Conservation (phyloP, 2,329 filamentous ascomycete species). For the Xylaria sp. region DNA sequence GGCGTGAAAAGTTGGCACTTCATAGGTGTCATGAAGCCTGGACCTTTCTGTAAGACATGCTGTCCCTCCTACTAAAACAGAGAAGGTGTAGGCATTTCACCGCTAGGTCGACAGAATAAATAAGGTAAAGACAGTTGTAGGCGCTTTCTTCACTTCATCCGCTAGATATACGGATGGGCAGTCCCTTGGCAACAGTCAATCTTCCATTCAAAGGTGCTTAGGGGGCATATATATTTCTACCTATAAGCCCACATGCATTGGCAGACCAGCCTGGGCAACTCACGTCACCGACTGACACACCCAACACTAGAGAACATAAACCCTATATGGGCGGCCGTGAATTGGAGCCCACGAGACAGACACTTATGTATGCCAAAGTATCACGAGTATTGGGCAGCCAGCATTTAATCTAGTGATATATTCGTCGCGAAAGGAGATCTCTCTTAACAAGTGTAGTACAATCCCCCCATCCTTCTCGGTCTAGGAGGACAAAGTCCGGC, state of each 20-base stretch:
- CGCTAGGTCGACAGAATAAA: neutral
- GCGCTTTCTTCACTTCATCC: neutral
- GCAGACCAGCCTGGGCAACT: neutral
- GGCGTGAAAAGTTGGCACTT: neutral
- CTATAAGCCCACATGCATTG: neutral
- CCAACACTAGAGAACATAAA: neutral
- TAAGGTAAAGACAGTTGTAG: neutral
- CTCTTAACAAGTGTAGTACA: neutral
- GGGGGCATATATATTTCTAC: neutral
- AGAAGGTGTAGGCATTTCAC: no score
- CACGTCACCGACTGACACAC: neutral
- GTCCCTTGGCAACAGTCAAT: neutral
- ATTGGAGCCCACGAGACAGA: neutral
- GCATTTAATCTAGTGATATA: neutral
- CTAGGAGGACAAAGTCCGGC: no score
- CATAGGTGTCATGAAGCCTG: slow-evolving; percentile 11
- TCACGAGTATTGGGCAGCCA: neutral
- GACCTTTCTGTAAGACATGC: neutral
- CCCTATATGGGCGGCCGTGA: neutral
- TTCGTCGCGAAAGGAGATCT: neutral
- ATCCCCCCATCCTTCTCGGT: neutral
- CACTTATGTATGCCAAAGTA: neutral
- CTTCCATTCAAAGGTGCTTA: neutral
- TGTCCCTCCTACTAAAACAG: no score
- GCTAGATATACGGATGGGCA: neutral